A percentile compares a stretch with the other conserved stretches of the same genome.
Evolutionary conservation across 179 eudicot species (phyloP).

Genomic region (Pouteria campechiana): DNA sequence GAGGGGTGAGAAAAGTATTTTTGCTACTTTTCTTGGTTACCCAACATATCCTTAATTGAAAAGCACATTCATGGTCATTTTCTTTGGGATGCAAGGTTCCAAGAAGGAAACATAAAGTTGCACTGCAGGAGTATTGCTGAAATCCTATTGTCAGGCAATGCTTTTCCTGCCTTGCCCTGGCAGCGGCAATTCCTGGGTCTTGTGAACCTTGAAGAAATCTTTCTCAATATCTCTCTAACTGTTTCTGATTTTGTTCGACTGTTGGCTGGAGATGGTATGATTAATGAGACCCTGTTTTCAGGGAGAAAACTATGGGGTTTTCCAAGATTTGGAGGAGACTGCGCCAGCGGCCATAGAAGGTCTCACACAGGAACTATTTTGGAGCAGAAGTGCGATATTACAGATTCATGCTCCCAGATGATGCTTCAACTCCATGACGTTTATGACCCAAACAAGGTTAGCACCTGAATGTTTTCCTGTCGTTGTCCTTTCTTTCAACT

Average conservation of each 20-base stretch:
- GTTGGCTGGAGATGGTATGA: not conserved
- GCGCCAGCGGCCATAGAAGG: constrained; percentile 70
- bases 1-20: too few species aligned
- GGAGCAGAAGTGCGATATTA: constrained; percentile 69
- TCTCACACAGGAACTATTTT: constrained; percentile 41
- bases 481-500: not conserved
- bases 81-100: too few species aligned
- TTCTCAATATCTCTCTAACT: too few species aligned
- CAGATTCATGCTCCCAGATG: constrained; percentile 91
- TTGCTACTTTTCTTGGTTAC: too few species aligned
- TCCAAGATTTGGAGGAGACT: constrained; percentile 92
- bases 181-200: not conserved
- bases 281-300: constrained; percentile 4
- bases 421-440: constrained; percentile 90
- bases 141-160: too few species aligned
- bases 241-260: not conserved
- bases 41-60: too few species aligned
- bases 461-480: not conserved
- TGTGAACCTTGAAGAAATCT: not conserved
- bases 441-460: constrained; percentile 76
- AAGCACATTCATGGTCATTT: too few species aligned
- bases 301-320: constrained; percentile 83
- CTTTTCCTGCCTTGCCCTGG: not conserved
- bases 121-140: too few species aligned
- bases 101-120: too few species aligned